A percentile compares a stretch with the other conserved stretches of the same genome.
Evolutionary conservation across 768 basidiomycete species (phyloP).

Genomic region (Imleria badia): DNA sequence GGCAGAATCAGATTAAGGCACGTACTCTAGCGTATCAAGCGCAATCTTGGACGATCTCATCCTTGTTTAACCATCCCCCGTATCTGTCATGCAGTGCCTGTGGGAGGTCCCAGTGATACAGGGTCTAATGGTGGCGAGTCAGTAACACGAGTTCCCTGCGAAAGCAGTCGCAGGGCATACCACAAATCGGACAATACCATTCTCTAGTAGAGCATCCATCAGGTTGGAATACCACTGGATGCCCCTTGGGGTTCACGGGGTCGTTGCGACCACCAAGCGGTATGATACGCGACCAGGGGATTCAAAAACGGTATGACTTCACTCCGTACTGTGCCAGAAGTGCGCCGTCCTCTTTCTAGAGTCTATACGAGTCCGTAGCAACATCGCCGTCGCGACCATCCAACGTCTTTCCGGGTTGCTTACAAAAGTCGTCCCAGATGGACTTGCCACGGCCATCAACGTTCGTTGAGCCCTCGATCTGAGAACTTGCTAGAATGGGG

Average conservation of each 20-base stretch:
- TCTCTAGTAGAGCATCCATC: constrained; percentile 63
- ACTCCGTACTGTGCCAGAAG: constrained; percentile 64
- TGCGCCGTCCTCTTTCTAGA: constrained; percentile 67
- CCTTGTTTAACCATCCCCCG: constrained; percentile 73
- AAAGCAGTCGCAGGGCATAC: constrained; percentile 36
- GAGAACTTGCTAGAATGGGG: constrained; percentile 54
- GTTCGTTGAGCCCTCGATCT: constrained; percentile 68
- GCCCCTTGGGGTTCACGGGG: constrained; percentile 67
- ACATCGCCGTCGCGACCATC: constrained; percentile 69
- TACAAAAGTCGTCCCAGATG: constrained; percentile 75
- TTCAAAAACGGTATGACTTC: constrained; percentile 73
- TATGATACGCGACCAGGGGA: constrained; percentile 75
- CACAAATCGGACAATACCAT: constrained; percentile 67
- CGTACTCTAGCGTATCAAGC: constrained; percentile 55
- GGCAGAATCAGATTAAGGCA: constrained; percentile 14
- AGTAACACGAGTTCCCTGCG: not conserved
- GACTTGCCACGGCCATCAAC: constrained; percentile 64
- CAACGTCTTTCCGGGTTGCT: constrained; percentile 62
- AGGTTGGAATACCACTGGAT: constrained; percentile 69
- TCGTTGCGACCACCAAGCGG: constrained; percentile 72
- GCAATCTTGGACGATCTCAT: constrained; percentile 65
- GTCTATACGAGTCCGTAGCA: constrained; percentile 68
- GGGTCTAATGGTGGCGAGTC: constrained; percentile 41
- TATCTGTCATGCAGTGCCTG: constrained; percentile 73
- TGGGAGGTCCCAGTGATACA: constrained; percentile 82